Percentiles rank a stretch among this genome's conserved stretches.
phyloP scores from a whole-genome alignment of 2,329 filamentous ascomycete genomes.

The Chrysosporium keratinophilum region DNA sequence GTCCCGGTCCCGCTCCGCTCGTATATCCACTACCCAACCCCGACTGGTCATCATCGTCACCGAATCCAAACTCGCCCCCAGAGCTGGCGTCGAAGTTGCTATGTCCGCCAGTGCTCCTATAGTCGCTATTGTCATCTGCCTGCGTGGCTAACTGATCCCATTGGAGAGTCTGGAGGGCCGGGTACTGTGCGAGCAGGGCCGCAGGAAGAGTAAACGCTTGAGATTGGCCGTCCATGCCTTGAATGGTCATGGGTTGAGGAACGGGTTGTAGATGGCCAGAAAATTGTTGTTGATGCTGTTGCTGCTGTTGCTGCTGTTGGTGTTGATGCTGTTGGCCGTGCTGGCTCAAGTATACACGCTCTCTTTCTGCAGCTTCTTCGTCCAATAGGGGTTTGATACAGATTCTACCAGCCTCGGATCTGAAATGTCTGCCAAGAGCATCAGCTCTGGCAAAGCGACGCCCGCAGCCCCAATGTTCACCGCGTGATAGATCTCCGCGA shows the following conservation, averaged over 20 bases:
- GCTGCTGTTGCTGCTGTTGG: constrained; percentile 52
- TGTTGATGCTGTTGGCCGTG: constrained; percentile 58
- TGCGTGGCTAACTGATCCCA: constrained; percentile 66
- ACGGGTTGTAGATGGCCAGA: constrained; percentile 42
- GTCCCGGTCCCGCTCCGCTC: constrained; percentile 25
- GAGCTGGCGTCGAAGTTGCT: constrained; percentile 43
- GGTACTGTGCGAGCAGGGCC: constrained; percentile 82
- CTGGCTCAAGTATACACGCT: constrained; percentile 64
- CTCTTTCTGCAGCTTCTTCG: constrained; percentile 77
- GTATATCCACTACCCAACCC: constrained; percentile 29
- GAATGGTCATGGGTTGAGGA: constrained; percentile 50
- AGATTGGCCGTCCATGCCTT: constrained; percentile 49
- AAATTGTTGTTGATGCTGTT: constrained; percentile 52
- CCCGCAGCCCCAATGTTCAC: constrained; percentile 83
- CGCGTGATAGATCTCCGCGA: constrained; percentile 74
- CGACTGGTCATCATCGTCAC: constrained; percentile 35
- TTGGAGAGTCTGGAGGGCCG: constrained; percentile 79
- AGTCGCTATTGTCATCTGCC: constrained; percentile 44
- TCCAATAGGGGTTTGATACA: constrained; percentile 97
- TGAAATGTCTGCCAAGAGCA: constrained; percentile 85
- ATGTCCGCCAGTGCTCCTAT: constrained; percentile 46
- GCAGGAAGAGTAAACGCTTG: constrained; percentile 64
- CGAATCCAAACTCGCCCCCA: constrained; percentile 34
- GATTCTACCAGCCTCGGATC: constrained; percentile 86
- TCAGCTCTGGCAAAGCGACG: constrained; percentile 90